Percentiles rank a stretch among this genome's conserved stretches.
Conservation (phyloP, 169 alveolate species). For the Plasmodium coatneyi region DNA sequence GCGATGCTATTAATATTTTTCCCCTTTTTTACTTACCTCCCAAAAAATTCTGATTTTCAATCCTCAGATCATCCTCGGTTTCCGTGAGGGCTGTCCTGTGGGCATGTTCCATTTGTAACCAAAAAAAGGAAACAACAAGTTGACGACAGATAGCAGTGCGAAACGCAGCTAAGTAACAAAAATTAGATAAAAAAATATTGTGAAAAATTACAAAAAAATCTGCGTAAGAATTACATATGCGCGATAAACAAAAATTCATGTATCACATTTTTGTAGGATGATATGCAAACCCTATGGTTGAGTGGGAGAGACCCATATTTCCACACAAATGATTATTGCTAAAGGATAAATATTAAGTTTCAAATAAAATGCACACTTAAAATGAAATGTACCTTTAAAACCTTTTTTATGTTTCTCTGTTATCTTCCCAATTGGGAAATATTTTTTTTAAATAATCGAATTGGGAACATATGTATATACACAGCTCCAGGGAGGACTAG, state of each 20-base stretch:
- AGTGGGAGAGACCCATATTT: background rate
- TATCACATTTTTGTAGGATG: background rate
- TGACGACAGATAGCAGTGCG: background rate
- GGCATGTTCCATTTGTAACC: constrained; percentile 45
- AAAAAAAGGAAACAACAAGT: background rate
- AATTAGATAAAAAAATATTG: background rate
- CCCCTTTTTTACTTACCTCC: constrained; percentile 35
- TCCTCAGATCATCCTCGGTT: constrained; percentile 1
- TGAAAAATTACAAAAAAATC: background rate
- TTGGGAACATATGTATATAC: constrained; percentile 16
- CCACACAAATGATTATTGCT: background rate
- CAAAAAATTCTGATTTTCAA: constrained; percentile 28
- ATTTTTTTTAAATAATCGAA: background rate
- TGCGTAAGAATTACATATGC: background rate
- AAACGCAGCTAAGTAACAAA: background rate
- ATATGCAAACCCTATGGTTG: background rate
- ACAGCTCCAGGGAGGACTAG: background rate
- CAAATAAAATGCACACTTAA: background rate
- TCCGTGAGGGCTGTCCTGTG: background rate
- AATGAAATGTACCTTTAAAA: background rate
- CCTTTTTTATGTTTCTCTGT: background rate
- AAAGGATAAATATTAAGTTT: background rate
- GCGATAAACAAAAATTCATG: background rate
- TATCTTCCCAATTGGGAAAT: background rate
- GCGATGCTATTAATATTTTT: background rate